Base-by-base conservation (phyloP, 225 moss, liverwort and hornwort genomes). In the Straminergon stramineum region DNA sequence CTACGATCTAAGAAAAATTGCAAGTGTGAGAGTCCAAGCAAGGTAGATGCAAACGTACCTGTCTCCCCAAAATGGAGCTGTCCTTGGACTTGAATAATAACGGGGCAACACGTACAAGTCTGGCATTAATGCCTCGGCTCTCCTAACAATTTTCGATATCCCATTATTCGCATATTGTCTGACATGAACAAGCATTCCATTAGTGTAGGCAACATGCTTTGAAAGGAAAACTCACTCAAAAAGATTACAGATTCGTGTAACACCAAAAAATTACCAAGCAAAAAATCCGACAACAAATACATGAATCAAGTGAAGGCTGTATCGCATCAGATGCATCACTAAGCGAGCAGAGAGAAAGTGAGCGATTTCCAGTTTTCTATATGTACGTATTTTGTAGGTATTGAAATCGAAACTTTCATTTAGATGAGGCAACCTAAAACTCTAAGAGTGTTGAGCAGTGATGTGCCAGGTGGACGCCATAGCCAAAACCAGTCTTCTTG, bases 161-260 rank as follows among this genome's bases (percentile, higher is more conserved):
- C 89, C 90, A 84, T 48, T 69, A n/a, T 83, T 93, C 79, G 88
- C 91, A 92, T 87, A 82, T 48, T 87, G 91, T 87, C 91, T 94
- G 89, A 84, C 53, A 87, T 37, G 43, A 88, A 84, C 70, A 84
- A 52, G 52, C 30, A 53, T 53, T 80, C 31, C 53, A 13, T 76
- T 28, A 79, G 84, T 70, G 57, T 13, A 78, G 43, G 63, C 55
- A 66, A 60, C 89, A 39, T 7, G 37, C 30, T 78, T 68, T 52
- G 26, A 58, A 32, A 41, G 24, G 61, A 62, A 41, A 68, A 53
- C 57, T 41, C 67, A 34, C 67, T 35, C 20, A 2, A 15, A 20
- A 79, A 81, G 32, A 7, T 67, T 18, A 32, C 57, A 68, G 45
- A 87, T 43, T 43, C 56, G 8, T 17, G 12, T 10, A 26, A n/a